A percentile compares a stretch with the other conserved stretches of the same genome.
Conservation (phyloP, 2,329 filamentous ascomycete species). For the Hypoxylon sp. region DNA sequence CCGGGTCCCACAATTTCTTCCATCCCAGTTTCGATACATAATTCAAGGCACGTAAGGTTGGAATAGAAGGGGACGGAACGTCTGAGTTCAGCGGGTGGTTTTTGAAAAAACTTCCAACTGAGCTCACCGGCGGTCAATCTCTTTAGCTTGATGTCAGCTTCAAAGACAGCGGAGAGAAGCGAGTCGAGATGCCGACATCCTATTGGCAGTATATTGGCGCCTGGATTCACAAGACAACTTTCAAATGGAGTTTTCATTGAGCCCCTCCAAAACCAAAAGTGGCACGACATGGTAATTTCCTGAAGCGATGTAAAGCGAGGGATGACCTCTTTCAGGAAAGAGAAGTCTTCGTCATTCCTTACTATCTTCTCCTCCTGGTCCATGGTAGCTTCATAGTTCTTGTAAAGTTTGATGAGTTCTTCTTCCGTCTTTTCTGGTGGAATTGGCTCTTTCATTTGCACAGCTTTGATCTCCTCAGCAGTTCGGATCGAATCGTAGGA, state of each 20-base stretch:
- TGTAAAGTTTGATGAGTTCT: slow-evolving; percentile 42
- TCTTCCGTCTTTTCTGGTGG: slow-evolving; percentile 3
- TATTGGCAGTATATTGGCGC: slow-evolving; percentile 30
- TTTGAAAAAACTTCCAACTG: slow-evolving; percentile 50
- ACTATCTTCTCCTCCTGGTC: slow-evolving; percentile 43
- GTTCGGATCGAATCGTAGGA: not conserved
- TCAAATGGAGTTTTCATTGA: slow-evolving; percentile 33
- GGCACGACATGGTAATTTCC: slow-evolving; percentile 44
- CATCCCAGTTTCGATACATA: slow-evolving; percentile 44
- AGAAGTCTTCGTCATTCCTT: slow-evolving; percentile 32
- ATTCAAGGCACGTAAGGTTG: slow-evolving; percentile 45
- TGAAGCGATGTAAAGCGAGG: slow-evolving; percentile 46
- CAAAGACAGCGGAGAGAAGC: slow-evolving; percentile 46
- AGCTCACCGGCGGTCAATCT: slow-evolving; percentile 44
- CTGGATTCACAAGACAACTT: slow-evolving; percentile 17
- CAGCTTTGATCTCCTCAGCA: not conserved
- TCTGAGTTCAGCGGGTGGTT: slow-evolving; percentile 41
- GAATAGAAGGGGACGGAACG: slow-evolving; percentile 6
- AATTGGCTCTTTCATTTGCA: not conserved
- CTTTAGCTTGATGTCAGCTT: slow-evolving; percentile 37
- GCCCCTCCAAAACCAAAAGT: slow-evolving; percentile 33
- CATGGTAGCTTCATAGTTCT: slow-evolving; percentile 41
- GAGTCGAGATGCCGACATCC: slow-evolving; percentile 48
- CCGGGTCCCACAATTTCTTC: slow-evolving; percentile 10
- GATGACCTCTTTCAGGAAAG: slow-evolving; percentile 45